Evolutionary conservation across 2,329 filamentous ascomycete species (phyloP), one percentile per base, ranked within the genome.

Genomic region (Gaeumannomyces sp.): DNA sequence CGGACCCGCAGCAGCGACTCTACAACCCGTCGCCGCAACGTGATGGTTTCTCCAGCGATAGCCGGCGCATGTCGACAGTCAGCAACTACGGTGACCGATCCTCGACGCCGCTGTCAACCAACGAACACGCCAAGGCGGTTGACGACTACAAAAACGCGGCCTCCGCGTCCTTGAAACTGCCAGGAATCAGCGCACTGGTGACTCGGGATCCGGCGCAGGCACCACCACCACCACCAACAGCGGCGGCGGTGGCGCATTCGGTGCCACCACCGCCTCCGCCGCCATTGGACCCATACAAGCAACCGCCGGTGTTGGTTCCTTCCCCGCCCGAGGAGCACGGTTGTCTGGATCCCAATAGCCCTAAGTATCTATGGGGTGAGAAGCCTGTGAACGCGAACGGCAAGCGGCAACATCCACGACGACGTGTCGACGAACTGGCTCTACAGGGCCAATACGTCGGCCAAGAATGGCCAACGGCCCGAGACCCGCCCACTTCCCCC

Each of bases 1-100:
- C 22, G 7, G 45, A 53, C 45, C 6, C 45, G 19, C 38, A 45
- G 38, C 38, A 45, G 4, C 45, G 45, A 19, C 45, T 53, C 19
- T 53, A 53, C 45, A n/a, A 53, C 22, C 50, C 50, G 22, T 63
- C 61, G 27, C 61, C 62, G 2, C 53, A 59, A n/a, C 53, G 33
- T 7, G 53, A 63, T 14, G 50, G 25, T 22, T 60, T 60, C 29
- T 11, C 14, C 27, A 22, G 22, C 59, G 59, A 38, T 8, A 13
- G 22, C 27, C 59, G 59, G 2, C 59, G 59, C 59, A 13, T 60
- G 28, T 60, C 59, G 22, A 38, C 14, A 3, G 45, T n/a, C 59
- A 60, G 29, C 29, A 59, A 35, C 22, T 56, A 38, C 22, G 14
- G 19, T 22, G n/a, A 31, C 13, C 53, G 53, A 19, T 53, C 62